Base-by-base conservation (phyloP, 306 rosid genomes). In the Trifolium subterraneum region DNA sequence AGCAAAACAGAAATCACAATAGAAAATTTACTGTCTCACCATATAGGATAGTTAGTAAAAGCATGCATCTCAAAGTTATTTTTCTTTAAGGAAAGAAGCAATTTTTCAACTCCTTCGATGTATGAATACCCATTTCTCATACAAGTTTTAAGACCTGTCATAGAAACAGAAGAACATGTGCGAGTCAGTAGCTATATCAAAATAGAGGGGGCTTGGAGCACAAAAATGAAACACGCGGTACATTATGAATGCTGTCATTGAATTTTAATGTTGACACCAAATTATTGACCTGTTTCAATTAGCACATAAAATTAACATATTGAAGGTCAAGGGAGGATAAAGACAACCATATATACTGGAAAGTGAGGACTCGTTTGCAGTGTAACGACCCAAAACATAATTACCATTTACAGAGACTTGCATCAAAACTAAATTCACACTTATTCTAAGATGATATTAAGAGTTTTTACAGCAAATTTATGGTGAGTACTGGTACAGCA, bases 61-160 rank as follows among this genome's bases (percentile, higher is more conserved):
- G 98, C 95, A 73, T 94, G 98, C 91, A 94, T 94, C 85, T 91
- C 95, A 36, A 88, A 91, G 82, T 88, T 86, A 62, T 80, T 84
- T 79, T 79, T 70, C 86, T 88, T 91, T 60, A 94, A 84, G 51
- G 79, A 74, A 70, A 68, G 62, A 84, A 93, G 97, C 87, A 93
- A 74, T 80, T 87, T 87, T 81, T 94, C 96, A 56, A 88, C 64
- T 62, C 93, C 97, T 70, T 87, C 90, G 41, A 89, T 47, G 86
- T 81, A 94, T 61, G 87, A 88, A 81, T 89, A 94, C 71, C 97
- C 93, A 27, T 71, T 86, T 70, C 20, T 84, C 97, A 94, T 87
- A 67, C 97, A 91, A 56, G 64, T 36, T 83, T 94, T 94, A 39
- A 91, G 93, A 79, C 98, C 98, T 91, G 92, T 39, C 50, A 72